phyloP scores from a whole-genome alignment of 176 grass and related monocot species.

The Avena insularis region DNA sequence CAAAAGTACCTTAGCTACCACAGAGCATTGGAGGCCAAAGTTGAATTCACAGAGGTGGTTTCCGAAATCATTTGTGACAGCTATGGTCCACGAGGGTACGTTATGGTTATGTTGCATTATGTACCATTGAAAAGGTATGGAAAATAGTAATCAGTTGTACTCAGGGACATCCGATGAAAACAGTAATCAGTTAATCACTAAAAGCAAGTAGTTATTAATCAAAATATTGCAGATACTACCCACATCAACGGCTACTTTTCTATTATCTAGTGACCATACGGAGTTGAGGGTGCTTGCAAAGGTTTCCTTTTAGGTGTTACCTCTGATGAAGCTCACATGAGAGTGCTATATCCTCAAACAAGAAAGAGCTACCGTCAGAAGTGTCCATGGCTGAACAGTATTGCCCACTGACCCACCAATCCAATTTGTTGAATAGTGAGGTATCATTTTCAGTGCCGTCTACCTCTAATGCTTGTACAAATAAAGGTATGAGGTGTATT shows the following conservation, averaged over 20 bases:
- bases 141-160: background rate
- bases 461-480: slow-evolving; percentile 62
- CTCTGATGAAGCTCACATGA: slow-evolving; percentile 59
- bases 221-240: background rate
- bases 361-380: slow-evolving; percentile 55
- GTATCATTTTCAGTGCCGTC: slow-evolving; percentile 51
- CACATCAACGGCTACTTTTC: slow-evolving; percentile 7
- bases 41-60: slow-evolving; percentile 26
- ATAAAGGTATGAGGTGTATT: slow-evolving; percentile 68
- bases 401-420: slow-evolving; percentile 53
- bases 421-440: slow-evolving; percentile 54
- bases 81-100: background rate
- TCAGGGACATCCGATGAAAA: background rate
- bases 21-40: slow-evolving; percentile 4
- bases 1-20: slow-evolving; percentile 9
- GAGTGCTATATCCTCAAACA: slow-evolving; percentile 56
- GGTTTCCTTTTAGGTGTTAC: slow-evolving; percentile 38
- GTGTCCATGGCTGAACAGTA: slow-evolving; percentile 67
- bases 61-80: slow-evolving; percentile 14
- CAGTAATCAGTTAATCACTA: slow-evolving; percentile 19
- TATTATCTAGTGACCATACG: background rate
- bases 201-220: slow-evolving; percentile 23
- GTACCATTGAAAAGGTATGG: slow-evolving; percentile 8
- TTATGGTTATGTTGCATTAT: slow-evolving; percentile 8
- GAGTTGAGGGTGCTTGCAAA: background rate